Conservation (phyloP, 768 basidiomycete genomes). For the Suillus occidentalis region DNA sequence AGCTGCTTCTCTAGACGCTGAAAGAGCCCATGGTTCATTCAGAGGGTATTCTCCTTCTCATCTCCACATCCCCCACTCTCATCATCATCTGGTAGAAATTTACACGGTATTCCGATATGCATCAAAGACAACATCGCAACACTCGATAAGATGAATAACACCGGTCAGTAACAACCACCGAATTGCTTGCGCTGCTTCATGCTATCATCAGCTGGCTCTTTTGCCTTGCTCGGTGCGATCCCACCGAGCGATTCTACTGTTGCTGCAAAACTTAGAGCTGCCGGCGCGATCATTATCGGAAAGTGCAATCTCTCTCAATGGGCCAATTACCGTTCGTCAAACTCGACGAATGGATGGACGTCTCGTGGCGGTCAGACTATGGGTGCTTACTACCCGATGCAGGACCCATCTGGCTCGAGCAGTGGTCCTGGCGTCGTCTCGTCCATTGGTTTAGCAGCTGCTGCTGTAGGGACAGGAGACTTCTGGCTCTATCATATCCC, state of each 20-base stretch:
- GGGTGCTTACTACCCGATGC: slow-evolving; percentile 45
- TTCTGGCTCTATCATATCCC: slow-evolving; percentile 51
- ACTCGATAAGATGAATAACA: slow-evolving; percentile 4
- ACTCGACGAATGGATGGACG: slow-evolving; percentile 48
- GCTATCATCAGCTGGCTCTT: background rate
- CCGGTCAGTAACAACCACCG: background rate
- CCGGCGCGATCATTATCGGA: slow-evolving; percentile 24
- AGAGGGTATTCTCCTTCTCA: background rate
- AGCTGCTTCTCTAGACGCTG: slow-evolving; percentile 1
- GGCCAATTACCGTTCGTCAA: slow-evolving; percentile 41
- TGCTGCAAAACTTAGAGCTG: slow-evolving; percentile 2
- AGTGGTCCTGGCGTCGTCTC: slow-evolving; percentile 52
- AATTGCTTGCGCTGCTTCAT: background rate
- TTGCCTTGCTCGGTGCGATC: slow-evolving; percentile 3
- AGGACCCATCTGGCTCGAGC: slow-evolving; percentile 52
- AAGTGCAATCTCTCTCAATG: slow-evolving; percentile 54
- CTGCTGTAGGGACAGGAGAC: slow-evolving; percentile 48
- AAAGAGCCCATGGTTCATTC: background rate
- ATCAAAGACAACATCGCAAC: slow-evolving; percentile 4
- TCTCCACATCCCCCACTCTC: background rate
- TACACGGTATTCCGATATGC: slow-evolving; percentile 4
- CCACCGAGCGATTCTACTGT: slow-evolving; percentile 6
- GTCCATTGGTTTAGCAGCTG: slow-evolving; percentile 46
- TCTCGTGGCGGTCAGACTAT: slow-evolving; percentile 47
- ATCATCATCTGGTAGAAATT: background rate